phyloP scores from a whole-genome alignment of 202 grass and related monocot species.

The Brachypodium distachyon region DNA sequence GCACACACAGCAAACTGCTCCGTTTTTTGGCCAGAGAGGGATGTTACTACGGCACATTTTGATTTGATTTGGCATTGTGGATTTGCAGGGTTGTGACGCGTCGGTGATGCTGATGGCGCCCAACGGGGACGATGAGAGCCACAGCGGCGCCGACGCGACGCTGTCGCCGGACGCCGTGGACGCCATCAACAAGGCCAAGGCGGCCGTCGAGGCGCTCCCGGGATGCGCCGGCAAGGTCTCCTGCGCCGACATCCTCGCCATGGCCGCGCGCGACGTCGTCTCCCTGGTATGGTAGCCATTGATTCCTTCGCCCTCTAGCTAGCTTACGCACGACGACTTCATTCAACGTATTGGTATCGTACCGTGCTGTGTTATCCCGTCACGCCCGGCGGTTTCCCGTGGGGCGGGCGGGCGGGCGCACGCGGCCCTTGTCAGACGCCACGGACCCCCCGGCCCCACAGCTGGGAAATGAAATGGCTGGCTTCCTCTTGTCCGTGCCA shows the following conservation, averaged over 20 bases:
- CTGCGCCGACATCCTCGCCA: constrained; percentile 82
- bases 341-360: not conserved
- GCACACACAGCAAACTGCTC: too few species aligned
- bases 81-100: constrained; percentile 64
- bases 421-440: not conserved
- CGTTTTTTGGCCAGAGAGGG: too few species aligned
- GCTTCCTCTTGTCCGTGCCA: too few species aligned
- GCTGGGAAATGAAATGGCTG: not conserved
- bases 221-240: constrained; percentile 67
- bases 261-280: constrained; percentile 71
- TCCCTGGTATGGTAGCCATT: constrained; percentile 27
- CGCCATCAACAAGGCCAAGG: constrained; percentile 71
- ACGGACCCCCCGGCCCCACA: not conserved
- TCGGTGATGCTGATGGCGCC: constrained; percentile 65
- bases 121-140: constrained; percentile 60
- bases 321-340: not conserved
- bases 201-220: constrained; percentile 45
- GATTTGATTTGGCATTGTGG: not conserved
- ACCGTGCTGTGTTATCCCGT: not conserved
- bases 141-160: constrained; percentile 65
- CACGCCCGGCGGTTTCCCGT: not conserved
- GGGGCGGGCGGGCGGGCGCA: not conserved
- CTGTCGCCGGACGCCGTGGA: constrained; percentile 60
- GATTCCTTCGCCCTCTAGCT: too few species aligned
- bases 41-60: too few species aligned